Base-by-base conservation (phyloP, 2,329 filamentous ascomycete species). In the Aspergillus transmontanensis region DNA sequence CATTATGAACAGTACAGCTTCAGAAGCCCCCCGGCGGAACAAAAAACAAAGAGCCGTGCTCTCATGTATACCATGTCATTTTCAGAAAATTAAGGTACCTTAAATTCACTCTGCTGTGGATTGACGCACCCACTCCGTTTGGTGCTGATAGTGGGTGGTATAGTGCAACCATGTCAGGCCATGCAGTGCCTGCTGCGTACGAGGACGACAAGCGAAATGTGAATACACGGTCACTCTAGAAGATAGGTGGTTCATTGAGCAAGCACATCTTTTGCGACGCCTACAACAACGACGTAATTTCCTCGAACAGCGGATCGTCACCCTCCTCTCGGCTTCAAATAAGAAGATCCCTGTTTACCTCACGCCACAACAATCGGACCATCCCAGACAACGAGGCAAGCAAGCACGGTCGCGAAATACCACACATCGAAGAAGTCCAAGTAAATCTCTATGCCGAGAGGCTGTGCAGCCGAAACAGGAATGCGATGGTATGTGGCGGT, bases 101-200 rank as follows among this genome's bases (percentile, higher is more conserved):
- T 19, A n/a, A n/a, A 23, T 39, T 55, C 19, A 11, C 19, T 11
- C 32, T 9, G 9, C 32, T 1, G 10, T 36, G 28, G 50, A 4
- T 55, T 19, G 9, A 7, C 48, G 34, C 14, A 36, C 28, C 30
- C 21, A 34, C 9, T 53, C 34, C 14, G n/a, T n/a, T 12, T 16
- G 32, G n/a, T 55, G n/a, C 51, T 55, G 21, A 55, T 55, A 26
- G 21, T 23, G 32, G 32, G 16, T 26, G 51, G 32, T 10, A 39
- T 39, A 55, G 51, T 55, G 51, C 30, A 55, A 55, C n/a, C 51
- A 55, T 39, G 51, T 55, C 51, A 55, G 51, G 21, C 51, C 51
- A 26, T 55, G 51, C 32, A 55, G 51, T 55, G 51, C 51, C 10
- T 55, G 51, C 23, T 55, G 51, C 9, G 51, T 55, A 23, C 26